phyloP scores from a whole-genome alignment of 2,329 filamentous ascomycete species.

The Talaromyces verruculosus region DNA sequence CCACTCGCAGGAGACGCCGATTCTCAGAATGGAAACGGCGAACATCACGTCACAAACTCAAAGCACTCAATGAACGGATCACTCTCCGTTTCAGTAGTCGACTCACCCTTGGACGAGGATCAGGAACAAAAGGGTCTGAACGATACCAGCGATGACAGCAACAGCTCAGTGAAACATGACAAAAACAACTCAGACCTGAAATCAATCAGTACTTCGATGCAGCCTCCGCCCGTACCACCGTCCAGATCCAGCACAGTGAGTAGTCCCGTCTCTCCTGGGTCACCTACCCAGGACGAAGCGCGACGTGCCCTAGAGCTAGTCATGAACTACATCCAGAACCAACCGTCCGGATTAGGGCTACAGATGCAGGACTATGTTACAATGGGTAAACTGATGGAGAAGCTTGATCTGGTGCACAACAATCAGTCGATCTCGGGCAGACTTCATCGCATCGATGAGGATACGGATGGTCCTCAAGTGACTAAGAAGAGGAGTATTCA shows the following conservation, averaged over 20 bases:
- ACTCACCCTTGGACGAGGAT: slow-evolving; percentile 54
- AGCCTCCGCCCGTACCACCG: slow-evolving; percentile 39
- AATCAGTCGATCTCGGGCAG: slow-evolving; percentile 44
- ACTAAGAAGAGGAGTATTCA: slow-evolving; percentile 51
- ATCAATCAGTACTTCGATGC: slow-evolving; percentile 37
- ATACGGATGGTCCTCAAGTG: slow-evolving; percentile 42
- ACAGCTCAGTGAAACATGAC: slow-evolving; percentile 44
- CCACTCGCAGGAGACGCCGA: slow-evolving; percentile 59
- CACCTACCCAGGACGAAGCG: slow-evolving; percentile 82
- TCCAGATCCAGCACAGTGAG: slow-evolving; percentile 39
- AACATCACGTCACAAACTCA: slow-evolving; percentile 53
- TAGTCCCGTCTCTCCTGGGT: slow-evolving; percentile 59
- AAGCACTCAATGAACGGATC: slow-evolving; percentile 47
- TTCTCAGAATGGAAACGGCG: slow-evolving; percentile 43
- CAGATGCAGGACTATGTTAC: slow-evolving; percentile 72
- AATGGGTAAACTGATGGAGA: slow-evolving; percentile 81
- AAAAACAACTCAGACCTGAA: slow-evolving; percentile 48
- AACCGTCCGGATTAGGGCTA: slow-evolving; percentile 63
- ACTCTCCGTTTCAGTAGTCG: slow-evolving; percentile 46
- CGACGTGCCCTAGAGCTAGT: slow-evolving; percentile 77
- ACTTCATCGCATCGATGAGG: slow-evolving; percentile 46
- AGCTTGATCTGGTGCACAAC: slow-evolving; percentile 68
- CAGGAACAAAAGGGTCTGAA: slow-evolving; percentile 24
- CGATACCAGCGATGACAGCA: slow-evolving; percentile 25
- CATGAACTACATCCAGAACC: slow-evolving; percentile 74